phyloP scores from a whole-genome alignment of 257 asterid genomes.

The Scutellaria minor region DNA sequence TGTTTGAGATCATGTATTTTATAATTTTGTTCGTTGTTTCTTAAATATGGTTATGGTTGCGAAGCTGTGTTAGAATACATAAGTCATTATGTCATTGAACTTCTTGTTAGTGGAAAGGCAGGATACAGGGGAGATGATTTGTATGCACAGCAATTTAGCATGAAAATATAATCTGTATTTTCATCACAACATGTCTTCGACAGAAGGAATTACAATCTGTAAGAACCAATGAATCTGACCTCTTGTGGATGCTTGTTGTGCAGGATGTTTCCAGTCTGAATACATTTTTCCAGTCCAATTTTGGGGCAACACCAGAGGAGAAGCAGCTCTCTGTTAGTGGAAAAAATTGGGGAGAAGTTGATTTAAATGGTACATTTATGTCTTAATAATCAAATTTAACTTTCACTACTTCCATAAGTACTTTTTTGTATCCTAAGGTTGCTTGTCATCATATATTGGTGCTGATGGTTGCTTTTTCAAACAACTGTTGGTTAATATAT shows the following conservation, averaged over 20 bases:
- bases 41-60: slow-evolving; percentile 5
- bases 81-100: slow-evolving; percentile 2
- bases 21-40: background rate
- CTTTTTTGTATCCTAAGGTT: background rate
- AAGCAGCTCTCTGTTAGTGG: slow-evolving; percentile 97
- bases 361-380: slow-evolving; percentile 67
- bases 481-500: background rate
- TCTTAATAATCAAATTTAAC: slow-evolving; percentile 9
- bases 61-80: slow-evolving; percentile 14
- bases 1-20: slow-evolving; percentile 4
- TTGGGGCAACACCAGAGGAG: slow-evolving; percentile 78
- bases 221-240: slow-evolving; percentile 3
- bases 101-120: background rate
- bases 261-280: slow-evolving; percentile 83
- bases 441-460: slow-evolving; percentile 1
- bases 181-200: slow-evolving; percentile 22
- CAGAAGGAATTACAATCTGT: slow-evolving; percentile 8
- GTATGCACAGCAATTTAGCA: background rate
- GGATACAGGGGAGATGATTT: background rate
- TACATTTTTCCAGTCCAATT: slow-evolving; percentile 71
- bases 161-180: background rate
- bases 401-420: background rate
- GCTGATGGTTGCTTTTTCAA: background rate
- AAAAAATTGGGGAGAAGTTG: slow-evolving; percentile 98
- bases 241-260: slow-evolving; percentile 37